Evolutionary conservation across 1,284 basidiomycete species (phyloP), one percentile per base, ranked within the genome.

Genomic region (Microbotryum silenes-acaulis): DNA sequence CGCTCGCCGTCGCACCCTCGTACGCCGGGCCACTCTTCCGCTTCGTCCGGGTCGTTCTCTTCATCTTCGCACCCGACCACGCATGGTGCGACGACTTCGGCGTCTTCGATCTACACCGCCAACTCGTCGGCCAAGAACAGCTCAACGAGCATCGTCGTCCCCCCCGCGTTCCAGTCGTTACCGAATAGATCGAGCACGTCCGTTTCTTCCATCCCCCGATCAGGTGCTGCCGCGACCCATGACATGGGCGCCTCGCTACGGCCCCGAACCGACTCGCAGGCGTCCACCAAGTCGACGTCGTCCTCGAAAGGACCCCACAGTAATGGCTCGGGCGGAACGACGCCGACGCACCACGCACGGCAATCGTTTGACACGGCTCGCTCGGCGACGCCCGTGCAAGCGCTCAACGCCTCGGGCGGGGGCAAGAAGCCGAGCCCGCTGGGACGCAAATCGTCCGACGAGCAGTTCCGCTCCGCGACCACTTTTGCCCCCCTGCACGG

Each of bases 291-390:
- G 16, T 54, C 62, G 5, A 6, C 45, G 0, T 47, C 59, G 5
- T 56, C 59, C 14, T 45, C 53, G 37, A 44, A 27, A 16, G 37
- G 12, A 18, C 37, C 37, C 47, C 18, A 29, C 46, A 45, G 46
- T n/a, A 27, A 51, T 16, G 47, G 52, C 20, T 56, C 54, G 7
- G 37, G 37, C 6, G 37, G 48, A 21, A 25, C 33, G 51, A 25
- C 54, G 18, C 37, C 44, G 44, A 23, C 45, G 37, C 37, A 42
- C 16, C 12, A 42, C 37, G 12, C 57, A 55, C 23, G 31, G 18
- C 29, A 58, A 3, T 65, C 64, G 12, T 60, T 57, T 45, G 64
- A 65, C n/a, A 58, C 64, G 1, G 51, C 51, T 6, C 57, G 61
- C 20, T 62, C 65, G 21, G 18, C 62, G 5, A 64, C 62, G 20